phyloP scores from a whole-genome alignment of 805 yeast species.

The Wickerhamiella slavikovae region DNA sequence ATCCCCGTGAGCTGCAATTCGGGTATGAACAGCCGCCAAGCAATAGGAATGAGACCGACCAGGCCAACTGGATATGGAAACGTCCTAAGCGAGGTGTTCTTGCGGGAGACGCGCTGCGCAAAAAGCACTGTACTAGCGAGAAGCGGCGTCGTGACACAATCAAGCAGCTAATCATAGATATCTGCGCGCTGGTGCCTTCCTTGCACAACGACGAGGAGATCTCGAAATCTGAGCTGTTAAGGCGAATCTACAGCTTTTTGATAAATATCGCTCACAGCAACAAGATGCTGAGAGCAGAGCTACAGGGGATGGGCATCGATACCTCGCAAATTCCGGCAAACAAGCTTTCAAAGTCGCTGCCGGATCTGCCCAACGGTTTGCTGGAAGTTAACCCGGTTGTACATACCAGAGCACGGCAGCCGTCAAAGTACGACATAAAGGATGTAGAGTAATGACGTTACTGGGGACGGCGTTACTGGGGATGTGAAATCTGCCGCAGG shows the following conservation, averaged over 20 bases:
- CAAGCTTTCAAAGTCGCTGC: conserved; percentile 2
- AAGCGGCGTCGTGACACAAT: conserved; percentile 22
- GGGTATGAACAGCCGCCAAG: no score
- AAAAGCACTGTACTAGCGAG: conserved; percentile 21
- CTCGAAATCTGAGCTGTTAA: conserved; percentile 15
- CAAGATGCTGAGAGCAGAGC: conserved; percentile 9
- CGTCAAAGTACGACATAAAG: no score
- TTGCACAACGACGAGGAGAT: conserved; percentile 5
- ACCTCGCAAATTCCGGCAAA: conserved; percentile 5
- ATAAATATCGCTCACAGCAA: conserved; percentile 11
- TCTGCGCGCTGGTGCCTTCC: conserved; percentile 20
- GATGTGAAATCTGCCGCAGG: conserved; percentile 63
- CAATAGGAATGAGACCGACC: no score
- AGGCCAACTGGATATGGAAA: no score
- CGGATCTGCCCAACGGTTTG: no score
- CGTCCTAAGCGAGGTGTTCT: no score
- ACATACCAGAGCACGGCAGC: no score
- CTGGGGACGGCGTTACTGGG: no score
- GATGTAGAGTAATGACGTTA: no score
- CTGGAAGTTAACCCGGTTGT: no score
- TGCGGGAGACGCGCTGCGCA: conserved; percentile 19
- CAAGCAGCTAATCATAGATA: conserved; percentile 18
- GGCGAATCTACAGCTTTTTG: conserved; percentile 12
- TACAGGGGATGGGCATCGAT: conserved; percentile 9
- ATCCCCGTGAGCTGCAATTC: no score